Base-by-base conservation (phyloP, 2,329 filamentous ascomycete genomes). In the Alternaria sp. region DNA sequence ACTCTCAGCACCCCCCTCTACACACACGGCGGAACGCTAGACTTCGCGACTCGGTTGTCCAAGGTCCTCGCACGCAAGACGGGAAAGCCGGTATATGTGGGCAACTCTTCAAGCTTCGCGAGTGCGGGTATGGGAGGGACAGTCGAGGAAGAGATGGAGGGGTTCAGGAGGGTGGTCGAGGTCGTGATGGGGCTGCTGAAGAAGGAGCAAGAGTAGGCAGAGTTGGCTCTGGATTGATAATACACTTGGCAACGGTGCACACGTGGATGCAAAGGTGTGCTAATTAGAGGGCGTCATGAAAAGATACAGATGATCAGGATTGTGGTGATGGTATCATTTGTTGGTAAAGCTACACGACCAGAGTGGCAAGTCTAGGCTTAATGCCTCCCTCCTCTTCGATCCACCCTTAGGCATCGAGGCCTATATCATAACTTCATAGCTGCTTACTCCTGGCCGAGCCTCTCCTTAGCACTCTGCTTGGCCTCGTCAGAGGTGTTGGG, bases 101-200 rank as follows among this genome's bases (percentile, higher is more conserved):
- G 92, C 21, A 96, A 92, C 76, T 97, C 93, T 32, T 89, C 96
- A 73, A 93, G 90, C 69, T 89, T 97, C 67, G 87, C 87, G 13
- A 88, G 86, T 73, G 86, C 90, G 6, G 91, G 90, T 2, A 87
- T 93, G 73, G 93, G 93, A 10, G 91, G 93, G 19, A 91, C 89
- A 0, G 88, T 95, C 7, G 94, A 97, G 76, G 96, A 98, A 83
- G 95, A 98, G 82, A 94, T 97, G 89, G 93, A 95, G 75, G 93
- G 91, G 0, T 90, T 97, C 72, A 89, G 87, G 73, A 87, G 86
- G 67, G 88, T 97, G 44, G 89, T 94, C 30, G 87, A 91, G 62
- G 87, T 91, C 50, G 86, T 94, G 13, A 82, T 89, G 75, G 81
- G 82, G 46, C 84, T 87, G 69, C 79, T 91, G 25, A 67, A 67